Evolutionary conservation across 2,329 filamentous ascomycete genomes (phyloP).

Genomic region (Ophiosphaerella narmari): DNA sequence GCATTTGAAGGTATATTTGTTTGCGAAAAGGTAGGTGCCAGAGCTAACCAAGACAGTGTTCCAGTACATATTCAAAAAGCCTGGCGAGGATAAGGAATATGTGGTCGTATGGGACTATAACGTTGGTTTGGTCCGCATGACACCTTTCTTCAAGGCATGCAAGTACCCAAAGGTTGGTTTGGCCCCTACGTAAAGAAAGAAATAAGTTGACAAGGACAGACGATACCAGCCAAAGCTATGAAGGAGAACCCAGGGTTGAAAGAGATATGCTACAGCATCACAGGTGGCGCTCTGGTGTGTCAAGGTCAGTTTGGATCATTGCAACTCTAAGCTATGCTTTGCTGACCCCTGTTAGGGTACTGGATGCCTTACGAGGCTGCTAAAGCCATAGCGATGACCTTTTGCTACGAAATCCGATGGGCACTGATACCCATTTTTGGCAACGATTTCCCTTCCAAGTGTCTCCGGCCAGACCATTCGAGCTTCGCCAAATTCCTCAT

Average conservation of each 20-base stretch:
- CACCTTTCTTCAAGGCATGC: slow-evolving; percentile 90
- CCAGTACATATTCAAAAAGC: slow-evolving; percentile 78
- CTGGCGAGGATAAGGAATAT: slow-evolving; percentile 66
- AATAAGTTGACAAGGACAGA: slow-evolving; percentile 59
- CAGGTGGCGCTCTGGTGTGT: slow-evolving; percentile 84
- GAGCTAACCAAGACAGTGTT: slow-evolving; percentile 63
- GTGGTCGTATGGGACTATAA: slow-evolving; percentile 98
- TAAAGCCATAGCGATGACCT: slow-evolving; percentile 83
- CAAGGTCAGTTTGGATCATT: slow-evolving; percentile 58
- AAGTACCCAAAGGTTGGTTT: slow-evolving; percentile 78
- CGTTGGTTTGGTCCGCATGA: slow-evolving; percentile 89
- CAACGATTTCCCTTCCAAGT: slow-evolving; percentile 74
- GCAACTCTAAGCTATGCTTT: neutral
- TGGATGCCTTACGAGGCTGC: slow-evolving; percentile 95
- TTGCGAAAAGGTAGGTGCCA: neutral
- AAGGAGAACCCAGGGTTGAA: slow-evolving; percentile 74
- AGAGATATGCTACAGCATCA: slow-evolving; percentile 93
- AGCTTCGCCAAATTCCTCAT: slow-evolving; percentile 60
- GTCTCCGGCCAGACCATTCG: slow-evolving; percentile 66
- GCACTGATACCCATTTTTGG: slow-evolving; percentile 92
- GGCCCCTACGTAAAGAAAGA: neutral
- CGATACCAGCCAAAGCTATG: slow-evolving; percentile 80
- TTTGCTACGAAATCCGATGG: slow-evolving; percentile 82
- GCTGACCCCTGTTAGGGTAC: slow-evolving; percentile 66
- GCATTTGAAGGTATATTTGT: slow-evolving; percentile 76